Evolutionary conservation across 805 yeast genomes (phyloP), one percentile per base, ranked within the genome.

Genomic region (Metschnikowia chrysomelidarum): DNA sequence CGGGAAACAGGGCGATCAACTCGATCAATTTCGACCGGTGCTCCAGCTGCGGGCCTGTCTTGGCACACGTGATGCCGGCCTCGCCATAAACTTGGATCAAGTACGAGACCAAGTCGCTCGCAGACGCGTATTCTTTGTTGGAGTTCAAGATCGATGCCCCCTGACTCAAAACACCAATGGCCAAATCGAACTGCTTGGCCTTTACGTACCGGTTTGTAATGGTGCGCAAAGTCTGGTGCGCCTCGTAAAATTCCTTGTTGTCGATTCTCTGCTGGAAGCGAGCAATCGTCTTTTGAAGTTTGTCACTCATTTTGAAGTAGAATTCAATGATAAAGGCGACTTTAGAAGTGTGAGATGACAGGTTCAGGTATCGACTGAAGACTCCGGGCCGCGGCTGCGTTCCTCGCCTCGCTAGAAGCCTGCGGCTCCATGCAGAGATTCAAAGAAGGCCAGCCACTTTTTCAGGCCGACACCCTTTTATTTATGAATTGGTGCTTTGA

Each of bases 191-290:
- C 40, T 82, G 77, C 41, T 78, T 77, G 16, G 79, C 56, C 44
- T 85, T 77, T 27, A 84, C 82, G 53, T 85, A 83, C 54, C 98
- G 72, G 47, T 88, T 88, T 26, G 86, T 85, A 35, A 91, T 84
- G 5, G 98, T 87, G 53, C 96, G 71, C 33, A 93, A 71, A 0
- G 96, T 89, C 60, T 93, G 98, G 57, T 91, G 96, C 0, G 98
- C 98, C 57, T 93, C 98, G 57, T 91, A 91, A 63, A 73, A 87
- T 36, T 88, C 84, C 2, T 86, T 87, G 32, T 73, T 73, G 32
- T 73, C 75, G 44, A 91, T 82, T 50, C 84, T 80, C 27, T 68
- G 72, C 52, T 80, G 76, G 63, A 82, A 83, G 46, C 93, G 66
- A 15, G 71, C 76, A 28, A 82, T 59, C 1, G 87, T 81, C 49